Evolutionary conservation across 1,284 basidiomycete species (phyloP), one percentile per base, ranked within the genome.

Genomic region (Ganoderma leucocontextum): DNA sequence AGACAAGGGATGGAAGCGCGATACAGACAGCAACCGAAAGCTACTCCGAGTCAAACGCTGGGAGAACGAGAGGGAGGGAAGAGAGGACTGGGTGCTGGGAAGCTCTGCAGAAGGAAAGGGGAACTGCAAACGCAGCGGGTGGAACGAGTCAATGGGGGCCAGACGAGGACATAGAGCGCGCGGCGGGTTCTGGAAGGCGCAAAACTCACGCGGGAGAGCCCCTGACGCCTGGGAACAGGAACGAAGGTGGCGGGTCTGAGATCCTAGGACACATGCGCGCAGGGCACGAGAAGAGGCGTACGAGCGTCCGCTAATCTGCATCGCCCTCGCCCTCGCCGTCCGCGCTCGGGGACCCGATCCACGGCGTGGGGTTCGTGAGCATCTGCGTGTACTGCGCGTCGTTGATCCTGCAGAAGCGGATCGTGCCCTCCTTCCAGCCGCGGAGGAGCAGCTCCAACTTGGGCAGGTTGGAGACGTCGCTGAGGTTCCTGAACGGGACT

Each of bases 401-500:
- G 17, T 63, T 61, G 57, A 79, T 71, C 33, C 73, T 72, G n/a
- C 73, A 63, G 72, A 79, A 79, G 59, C 69, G 71, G 53, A 78
- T 79, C 44, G 71, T 41, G 57, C 75, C 70, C 52, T 68, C 71
- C 72, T 77, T 75, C 77, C 77, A 79, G 9, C 77, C 77, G 35
- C 70, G 75, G 15, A 78, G 70, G 22, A 78, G 74, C 33, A 75
- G 69, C 67, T 79, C 78, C 42, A 79, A 68, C 72, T 76, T 78
- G 62, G 75, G 75, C 19, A 78, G 69, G 71, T 78, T 79, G 35
- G 78, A 76, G 44, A 79, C 75, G 69, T 78, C 77, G 74, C 77
- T 78, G 59, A 79, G 75, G 70, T 79, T 79, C 64, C 74, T 70
- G 71, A 79, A 79, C 15, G 77, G 76, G 52, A 79, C 75, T 64